Evolutionary conservation across 2,329 filamentous ascomycete genomes (phyloP), one percentile per base, ranked within the genome.

Genomic region (Penicillium expansum): DNA sequence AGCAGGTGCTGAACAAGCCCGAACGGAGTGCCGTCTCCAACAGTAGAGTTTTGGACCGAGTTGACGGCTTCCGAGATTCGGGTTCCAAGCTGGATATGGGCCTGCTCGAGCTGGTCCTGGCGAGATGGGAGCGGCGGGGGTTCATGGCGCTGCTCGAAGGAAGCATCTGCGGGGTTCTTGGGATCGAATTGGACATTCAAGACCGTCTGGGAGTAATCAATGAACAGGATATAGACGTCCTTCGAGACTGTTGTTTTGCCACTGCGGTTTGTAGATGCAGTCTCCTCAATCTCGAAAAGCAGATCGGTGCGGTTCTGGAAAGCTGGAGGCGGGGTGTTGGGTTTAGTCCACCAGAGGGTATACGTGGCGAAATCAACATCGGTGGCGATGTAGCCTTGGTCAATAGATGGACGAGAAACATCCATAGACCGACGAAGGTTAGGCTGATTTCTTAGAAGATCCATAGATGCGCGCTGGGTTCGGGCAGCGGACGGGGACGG

Each of bases 161-260:
- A 79, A 11, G 87, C 88, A 67, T 93, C 87, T 2, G 83, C 79
- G 3, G 89, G 83, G 69, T 96, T 86, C 52, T 86, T 83, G 1
- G 87, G 80, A 71, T 96, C 90, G 72, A 89, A 97, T 49, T 83
- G 86, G 18, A 87, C 89, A 0, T 88, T 91, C 67, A 99, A 84
- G 62, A 95, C 82, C 0, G 93, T 97, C 72, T 97, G 94, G 18
- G 92, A 97, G 74, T 99, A 99, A 76, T 99, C 94, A 68, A 92
- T 87, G 78, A 91, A 99, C 9, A 99, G 78, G n/a, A 97, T 80
- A 66, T 89, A 94, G 41, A 97, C 82, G 58, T 92, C 86, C 63
- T 92, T 92, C 7, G 88, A 90, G 20, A 96, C 79, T 1, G 82
- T 83, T 0, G 86, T 86, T 71, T 87, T 88, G 27, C 89, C 86